Evolutionary conservation across 306 rosid genomes (phyloP), one percentile per base, ranked within the genome.

Genomic region (Sophora flavescens): DNA sequence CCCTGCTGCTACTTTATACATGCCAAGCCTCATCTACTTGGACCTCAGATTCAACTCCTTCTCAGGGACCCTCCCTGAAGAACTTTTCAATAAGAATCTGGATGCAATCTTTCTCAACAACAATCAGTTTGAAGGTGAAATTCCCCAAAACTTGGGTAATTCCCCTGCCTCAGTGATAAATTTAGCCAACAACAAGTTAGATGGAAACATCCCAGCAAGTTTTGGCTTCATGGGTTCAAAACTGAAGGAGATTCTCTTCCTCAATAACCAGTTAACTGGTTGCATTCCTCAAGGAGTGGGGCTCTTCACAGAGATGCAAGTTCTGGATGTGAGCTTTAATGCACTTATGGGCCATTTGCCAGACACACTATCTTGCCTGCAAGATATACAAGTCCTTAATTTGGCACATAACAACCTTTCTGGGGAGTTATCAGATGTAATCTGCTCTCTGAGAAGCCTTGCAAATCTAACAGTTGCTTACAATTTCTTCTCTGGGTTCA

Each of bases 401-500:
- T 78, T 96, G 75, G 96, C 81, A 3, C 96, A 92, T 78, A 96
- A 96, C 86, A 81, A 85, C 86, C 93, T 96, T 4, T 96, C 99
- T 65, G 99, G 98, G 81, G 91, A 84, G 56, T 71, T 96, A 10
- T 91, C 99, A 8, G 99, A 96, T 16, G 15, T 88, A 58, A 81
- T 96, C 6, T 96, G 99, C 75, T 87, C 93, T 17, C 54, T 92
- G 63, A 86, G 77, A 54, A 92, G 85, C 74, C 84, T 96, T 12
- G 45, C 88, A 65, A 96, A 96, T 89, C 78, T 96, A 57, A 90
- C 93, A 0, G 96, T 96, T 63, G 85, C 99, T 30, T 91, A 84
- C 86, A 96, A 96, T 77, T 96, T 96, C 96, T 89, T 96, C 78
- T 96, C 98, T 72, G 99, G 99, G 88, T 86, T 96, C 53, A 91